Evolutionary conservation across 768 basidiomycete genomes (phyloP), one percentile per base, ranked within the genome.

Genomic region (Gloeophyllum trabeum): DNA sequence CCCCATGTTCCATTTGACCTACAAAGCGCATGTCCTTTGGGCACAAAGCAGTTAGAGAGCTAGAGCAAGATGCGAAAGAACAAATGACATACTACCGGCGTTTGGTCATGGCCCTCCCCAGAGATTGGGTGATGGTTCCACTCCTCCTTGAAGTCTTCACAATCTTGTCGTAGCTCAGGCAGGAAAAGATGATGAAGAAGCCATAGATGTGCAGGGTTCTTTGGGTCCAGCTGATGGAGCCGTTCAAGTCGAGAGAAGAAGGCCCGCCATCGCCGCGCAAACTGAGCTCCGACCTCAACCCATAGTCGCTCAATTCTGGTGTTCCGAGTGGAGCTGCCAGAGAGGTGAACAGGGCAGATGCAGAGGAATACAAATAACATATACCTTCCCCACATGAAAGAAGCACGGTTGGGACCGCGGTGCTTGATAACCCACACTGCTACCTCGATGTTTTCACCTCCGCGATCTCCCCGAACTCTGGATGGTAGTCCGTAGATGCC

Each of bases 231-330:
- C 2, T 35, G 12, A 45, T 72, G 67, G 1, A 56, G 39, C 0
- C 42, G 7, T 35, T 69, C 67, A 0, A 72, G 54, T 0, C 52
- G 48, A 0, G 37, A 47, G 32, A 74, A 74, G 44, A 72, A 71
- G 0, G 61, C 65, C 1, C 56, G 28, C 71, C 71, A 73, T 10
- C 20, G 34, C 2, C 55, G 50, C 0, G 51, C 61, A 58, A 73
- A 72, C 6, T 65, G 58, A 0, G 43, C 32, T 0, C 66, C 64
- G 30, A 67, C 54, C 36, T 72, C 68, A 14, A 67, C 58, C 69
- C 69, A 71, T 0, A 72, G 51, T 0, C 56, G 40, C 46, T 74
- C 70, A 45, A 72, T 71, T 0, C 59, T 50, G 0, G 63, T 63
- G 42, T 73, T 75, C 3, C 50, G 47, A 0, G 65, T 66, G 0